phyloP scores from a whole-genome alignment of 2,329 filamentous ascomycete species.

The Aureobasidium sp. region DNA sequence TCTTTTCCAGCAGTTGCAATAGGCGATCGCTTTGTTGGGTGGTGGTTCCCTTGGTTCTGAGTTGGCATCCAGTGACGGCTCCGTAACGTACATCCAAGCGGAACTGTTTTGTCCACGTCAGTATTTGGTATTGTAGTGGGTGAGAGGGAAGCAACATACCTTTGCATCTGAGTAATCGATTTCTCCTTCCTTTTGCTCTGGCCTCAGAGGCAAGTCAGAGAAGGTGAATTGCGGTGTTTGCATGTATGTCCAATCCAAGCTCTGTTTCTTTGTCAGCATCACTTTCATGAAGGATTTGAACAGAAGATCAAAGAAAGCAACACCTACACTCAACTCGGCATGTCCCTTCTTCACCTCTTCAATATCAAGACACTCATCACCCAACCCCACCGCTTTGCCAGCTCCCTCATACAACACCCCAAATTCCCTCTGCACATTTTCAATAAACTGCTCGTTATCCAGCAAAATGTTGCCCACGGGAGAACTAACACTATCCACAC shows the following conservation, averaged over 20 bases:
- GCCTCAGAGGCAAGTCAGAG: slow-evolving; percentile 12
- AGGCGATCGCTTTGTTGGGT: not conserved
- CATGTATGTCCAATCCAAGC: slow-evolving; percentile 66
- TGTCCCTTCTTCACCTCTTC: slow-evolving; percentile 54
- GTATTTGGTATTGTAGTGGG: too few relatives aligned
- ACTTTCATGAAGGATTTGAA: not conserved
- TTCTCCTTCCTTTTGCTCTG: not conserved
- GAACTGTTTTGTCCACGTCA: too few relatives aligned
- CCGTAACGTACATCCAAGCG: slow-evolving; percentile 39
- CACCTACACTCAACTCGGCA: slow-evolving; percentile 54
- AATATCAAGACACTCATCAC: slow-evolving; percentile 46
- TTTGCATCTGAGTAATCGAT: slow-evolving; percentile 1
- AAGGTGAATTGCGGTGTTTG: slow-evolving; percentile 82
- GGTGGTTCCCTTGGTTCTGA: slow-evolving; percentile 19
- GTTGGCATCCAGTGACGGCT: slow-evolving; percentile 45
- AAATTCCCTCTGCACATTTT: slow-evolving; percentile 51
- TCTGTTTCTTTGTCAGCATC: slow-evolving; percentile 31
- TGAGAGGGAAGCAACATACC: not conserved
- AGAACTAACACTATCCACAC: slow-evolving; percentile 86
- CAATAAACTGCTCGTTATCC: slow-evolving; percentile 35
- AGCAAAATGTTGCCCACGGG: slow-evolving; percentile 71
- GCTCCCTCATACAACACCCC: slow-evolving; percentile 50
- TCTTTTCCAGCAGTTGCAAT: slow-evolving; percentile 24
- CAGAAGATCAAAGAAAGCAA: too few relatives aligned
- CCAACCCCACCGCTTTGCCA: slow-evolving; percentile 13